Evolutionary conservation across 306 rosid genomes (phyloP), one percentile per base, ranked within the genome.

Genomic region (Senna siamea): DNA sequence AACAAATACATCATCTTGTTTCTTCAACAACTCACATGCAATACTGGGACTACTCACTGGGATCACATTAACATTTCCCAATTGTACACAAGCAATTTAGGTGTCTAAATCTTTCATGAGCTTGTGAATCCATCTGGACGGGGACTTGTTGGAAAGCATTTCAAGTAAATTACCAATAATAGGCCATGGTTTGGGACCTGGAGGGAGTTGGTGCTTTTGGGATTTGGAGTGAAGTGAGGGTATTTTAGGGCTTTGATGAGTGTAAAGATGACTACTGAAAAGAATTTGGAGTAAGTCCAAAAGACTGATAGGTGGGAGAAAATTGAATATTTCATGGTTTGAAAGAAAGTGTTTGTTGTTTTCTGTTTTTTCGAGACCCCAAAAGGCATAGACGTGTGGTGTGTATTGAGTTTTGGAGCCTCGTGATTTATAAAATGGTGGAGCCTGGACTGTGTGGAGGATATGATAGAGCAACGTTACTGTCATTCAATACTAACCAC

Each of bases 111-210:
- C 55, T 14, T 73, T 59, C 80, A 85, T 43, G 0, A 82, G 6
- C 5, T 26, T 4, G 12, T 71, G 81, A 7, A 81, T 70, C 84
- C 82, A 81, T 23, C 18, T 46, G 32, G 62, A 19, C 0, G 61
- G n/a, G 4, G 72, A 7, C 26, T 63, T 80, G 75, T 58, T 81
- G 46, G 64, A 51, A 38, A 76, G 75, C 78, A 85, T 67, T 76
- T 85, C 80, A 5, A 78, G 84, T 6, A 85, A 63, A 20, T 76
- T 68, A 2, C 89, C 86, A 1, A 81, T 68, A 14, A 85, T 62
- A 9, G 41, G 66, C 66, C 46, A 34, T 8, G 86, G 84, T 75
- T 78, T 81, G 2, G 84, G 86, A 18, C 84, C 82, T 0, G 88
- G 84, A 0, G 84, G 82, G 1, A 76, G 57, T 6, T 50, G 62